Conservation (phyloP, 805 yeast genomes). For the Saccharomyces eubayanus region DNA sequence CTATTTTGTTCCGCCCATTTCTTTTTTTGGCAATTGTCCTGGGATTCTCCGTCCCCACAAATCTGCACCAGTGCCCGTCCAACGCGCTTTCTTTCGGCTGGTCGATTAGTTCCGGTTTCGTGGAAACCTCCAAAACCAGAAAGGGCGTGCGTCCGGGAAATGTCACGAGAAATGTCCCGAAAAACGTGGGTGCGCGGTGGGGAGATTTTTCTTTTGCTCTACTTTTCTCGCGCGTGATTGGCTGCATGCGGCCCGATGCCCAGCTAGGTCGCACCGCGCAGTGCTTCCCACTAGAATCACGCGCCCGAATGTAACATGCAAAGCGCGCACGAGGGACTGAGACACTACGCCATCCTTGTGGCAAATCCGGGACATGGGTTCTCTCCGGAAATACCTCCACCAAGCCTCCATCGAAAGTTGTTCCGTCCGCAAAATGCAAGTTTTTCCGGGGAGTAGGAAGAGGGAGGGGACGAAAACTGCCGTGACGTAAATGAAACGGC, state of each 20-base stretch:
- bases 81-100: background rate
- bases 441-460: background rate
- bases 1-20: background rate
- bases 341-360: background rate
- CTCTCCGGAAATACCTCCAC: background rate
- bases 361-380: background rate
- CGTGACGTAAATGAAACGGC: background rate
- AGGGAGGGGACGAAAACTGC: background rate
- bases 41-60: background rate
- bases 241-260: background rate
- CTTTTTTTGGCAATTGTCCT: background rate
- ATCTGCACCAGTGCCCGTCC: background rate
- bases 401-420: background rate
- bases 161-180: background rate
- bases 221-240: background rate
- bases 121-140: background rate
- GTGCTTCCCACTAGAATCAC: background rate
- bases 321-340: background rate
- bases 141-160: background rate
- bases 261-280: background rate
- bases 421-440: background rate
- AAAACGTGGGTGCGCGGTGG: background rate
- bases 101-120: background rate
- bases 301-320: background rate
- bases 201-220: background rate